phyloP scores from a whole-genome alignment of 345 rosid species.

The Viola odorata region DNA sequence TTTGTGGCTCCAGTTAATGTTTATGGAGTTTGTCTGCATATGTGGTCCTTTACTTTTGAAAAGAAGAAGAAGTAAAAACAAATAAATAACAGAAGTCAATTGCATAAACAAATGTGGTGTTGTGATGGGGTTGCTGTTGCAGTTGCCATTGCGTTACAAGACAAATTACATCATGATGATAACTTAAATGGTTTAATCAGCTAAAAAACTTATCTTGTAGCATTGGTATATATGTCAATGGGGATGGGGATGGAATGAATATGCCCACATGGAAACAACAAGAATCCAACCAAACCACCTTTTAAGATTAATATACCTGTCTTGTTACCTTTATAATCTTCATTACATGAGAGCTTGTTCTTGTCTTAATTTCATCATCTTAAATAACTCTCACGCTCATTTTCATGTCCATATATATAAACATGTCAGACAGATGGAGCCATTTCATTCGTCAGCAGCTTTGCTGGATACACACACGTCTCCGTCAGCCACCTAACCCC shows the following conservation, averaged over 20 bases:
- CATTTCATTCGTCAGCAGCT: constrained; percentile 6
- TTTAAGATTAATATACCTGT: too few relatives aligned
- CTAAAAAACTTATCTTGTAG: constrained; percentile 27
- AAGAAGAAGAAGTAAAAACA: background rate
- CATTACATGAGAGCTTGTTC: too few relatives aligned
- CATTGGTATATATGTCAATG: constrained; percentile 13
- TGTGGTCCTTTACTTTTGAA: constrained; percentile 6
- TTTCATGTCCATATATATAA: background rate
- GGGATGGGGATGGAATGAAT: constrained; percentile 27
- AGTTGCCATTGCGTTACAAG: background rate
- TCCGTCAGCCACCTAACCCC: constrained; percentile 19
- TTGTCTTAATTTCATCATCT: background rate
- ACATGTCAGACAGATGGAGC: constrained; percentile 16
- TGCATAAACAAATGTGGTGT: constrained; percentile 13
- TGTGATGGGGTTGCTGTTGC: constrained; percentile 27
- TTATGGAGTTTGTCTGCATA: background rate
- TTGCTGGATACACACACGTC: background rate
- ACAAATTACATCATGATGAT: constrained; percentile 1
- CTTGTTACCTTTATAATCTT: too few relatives aligned
- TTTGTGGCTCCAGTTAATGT: constrained; percentile 8
- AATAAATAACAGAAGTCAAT: constrained; percentile 7
- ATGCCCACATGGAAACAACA: constrained; percentile 15
- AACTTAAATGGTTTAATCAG: background rate
- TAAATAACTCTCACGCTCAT: background rate
- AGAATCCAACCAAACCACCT: background rate